Base-by-base conservation (phyloP, 805 yeast genomes). In the Debaryomyces hansenii region DNA sequence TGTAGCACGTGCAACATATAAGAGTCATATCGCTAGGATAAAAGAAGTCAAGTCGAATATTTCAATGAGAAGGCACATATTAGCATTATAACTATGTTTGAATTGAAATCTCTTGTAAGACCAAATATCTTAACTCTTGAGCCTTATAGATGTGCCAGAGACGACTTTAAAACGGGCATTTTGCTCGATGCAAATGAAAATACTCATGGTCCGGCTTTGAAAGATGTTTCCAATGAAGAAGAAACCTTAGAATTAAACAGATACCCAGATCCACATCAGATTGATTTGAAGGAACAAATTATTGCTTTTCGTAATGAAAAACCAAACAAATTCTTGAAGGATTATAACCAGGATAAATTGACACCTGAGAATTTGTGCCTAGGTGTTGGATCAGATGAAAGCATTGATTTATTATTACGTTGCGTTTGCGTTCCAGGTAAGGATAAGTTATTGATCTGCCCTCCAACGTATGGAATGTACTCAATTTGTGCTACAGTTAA, bases 381-480 rank as follows among this genome's bases (percentile, higher is more conserved):
- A 29, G 99, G 99, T 37, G 99, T 94, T 10, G 99, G 99, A 1
- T 91, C 97, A 1, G 99, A 94, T 65, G 99, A 94, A 67, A 83
- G 94, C 58, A 90, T 94, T 49, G 99, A 94, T 63, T 79, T 94
- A 35, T 68, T 92, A 45, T 84, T 94, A 51, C 75, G 99, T 57
- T 88, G 96, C 45, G 78, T 86, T 44, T 88, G 97, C 59, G 72
- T 66, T 4, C 99, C 99, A 2, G 87, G 87, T 2, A 75, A 73
- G 52, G 97, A 91, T 49, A 92, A 90, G 63, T 67, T 94, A 60
- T 69, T 94, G 55, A 81, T 82, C 1, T 84, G 96, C 64, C 97
- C 98, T 2, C 98, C 99, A 37, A 94, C 99, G 0, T 94, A 94
- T 61, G 97, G 98, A 5, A 94, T 94, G 99, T 94, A 94, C 74